Percentiles rank a stretch among this genome's conserved stretches.
These are phyloP conservation scores for Nemania bipapillata DNA, from an alignment of 2,329 filamentous ascomycete species.

Conservation along the genomic window DNA sequence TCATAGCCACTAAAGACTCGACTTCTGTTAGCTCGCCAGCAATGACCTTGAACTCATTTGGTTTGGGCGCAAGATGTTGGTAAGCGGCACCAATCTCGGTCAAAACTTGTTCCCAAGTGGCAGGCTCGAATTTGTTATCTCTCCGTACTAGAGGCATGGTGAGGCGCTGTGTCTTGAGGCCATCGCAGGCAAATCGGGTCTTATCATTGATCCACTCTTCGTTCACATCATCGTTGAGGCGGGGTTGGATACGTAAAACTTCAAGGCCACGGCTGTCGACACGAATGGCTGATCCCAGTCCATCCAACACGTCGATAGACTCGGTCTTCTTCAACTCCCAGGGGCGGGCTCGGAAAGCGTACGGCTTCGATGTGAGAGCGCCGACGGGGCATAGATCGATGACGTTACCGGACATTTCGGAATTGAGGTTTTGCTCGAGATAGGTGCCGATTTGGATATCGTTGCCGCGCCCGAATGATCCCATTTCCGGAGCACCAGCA, in stretches of 20 bases:
- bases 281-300: conserved; percentile 91
- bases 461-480: conserved; percentile 93
- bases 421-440: conserved; percentile 90
- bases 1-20: conserved; percentile 93
- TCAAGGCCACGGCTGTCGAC: conserved; percentile 93
- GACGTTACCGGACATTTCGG: conserved; percentile 95
- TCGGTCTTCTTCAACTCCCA: conserved; percentile 98
- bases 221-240: conserved; percentile 97
- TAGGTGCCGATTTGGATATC: conserved; percentile 98
- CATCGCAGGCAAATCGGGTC: conserved; percentile 94
- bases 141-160: conserved; percentile 90
- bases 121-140: conserved; percentile 90
- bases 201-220: conserved; percentile 99
- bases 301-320: conserved; percentile 93
- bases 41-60: conserved; percentile 94
- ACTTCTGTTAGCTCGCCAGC: conserved; percentile 91
- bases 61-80: conserved; percentile 81
- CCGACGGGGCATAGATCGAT: conserved; percentile 98
- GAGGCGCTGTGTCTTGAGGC: conserved; percentile 92
- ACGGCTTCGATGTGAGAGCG: conserved; percentile 95
- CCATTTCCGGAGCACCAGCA: conserved; percentile 93
- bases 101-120: conserved; percentile 94
- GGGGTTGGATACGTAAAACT: conserved; percentile 92
- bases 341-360: conserved; percentile 93
- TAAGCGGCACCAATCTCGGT: conserved; percentile 85